Percentiles rank a stretch among this genome's conserved stretches.
Evolutionary conservation across 177 flowering plant species (phyloP).

Genomic region (Vitis hybrid): DNA sequence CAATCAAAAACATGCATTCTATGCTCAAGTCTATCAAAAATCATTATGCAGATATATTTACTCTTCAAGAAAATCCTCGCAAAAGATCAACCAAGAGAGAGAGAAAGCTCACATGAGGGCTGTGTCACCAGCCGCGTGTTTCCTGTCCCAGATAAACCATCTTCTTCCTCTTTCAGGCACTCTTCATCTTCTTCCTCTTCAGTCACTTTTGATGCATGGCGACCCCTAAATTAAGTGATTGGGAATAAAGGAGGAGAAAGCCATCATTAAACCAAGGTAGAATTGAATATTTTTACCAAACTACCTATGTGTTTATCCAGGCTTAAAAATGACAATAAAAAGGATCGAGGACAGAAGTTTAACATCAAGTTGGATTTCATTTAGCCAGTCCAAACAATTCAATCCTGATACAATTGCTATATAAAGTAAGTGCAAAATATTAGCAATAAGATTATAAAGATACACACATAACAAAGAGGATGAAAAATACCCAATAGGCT

Average conservation of each 20-base stretch:
- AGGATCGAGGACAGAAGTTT: too few species aligned
- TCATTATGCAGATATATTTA: not conserved
- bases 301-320: not conserved
- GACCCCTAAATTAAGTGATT: conserved; percentile 62
- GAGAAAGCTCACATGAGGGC: conserved; percentile 78
- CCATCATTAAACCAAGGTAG: not conserved
- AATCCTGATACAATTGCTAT: too few species aligned
- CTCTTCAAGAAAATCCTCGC: not conserved
- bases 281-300: not conserved
- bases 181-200: conserved; percentile 99
- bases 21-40: too few species aligned
- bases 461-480: too few species aligned
- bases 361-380: too few species aligned
- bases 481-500: too few species aligned
- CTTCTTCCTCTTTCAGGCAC: conserved; percentile 96
- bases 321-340: too few species aligned
- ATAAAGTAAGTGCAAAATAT: too few species aligned
- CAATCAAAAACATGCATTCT: too few species aligned
- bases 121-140: conserved; percentile 84
- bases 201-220: conserved; percentile 96
- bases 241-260: not conserved
- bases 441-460: too few species aligned
- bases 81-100: not conserved
- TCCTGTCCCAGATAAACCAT: conserved; percentile 69
- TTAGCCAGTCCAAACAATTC: too few species aligned